A percentile compares a stretch with the other conserved stretches of the same genome.
Conservation (phyloP, 108 stramenopile species). For the Chaetoceros tenuissimus region DNA sequence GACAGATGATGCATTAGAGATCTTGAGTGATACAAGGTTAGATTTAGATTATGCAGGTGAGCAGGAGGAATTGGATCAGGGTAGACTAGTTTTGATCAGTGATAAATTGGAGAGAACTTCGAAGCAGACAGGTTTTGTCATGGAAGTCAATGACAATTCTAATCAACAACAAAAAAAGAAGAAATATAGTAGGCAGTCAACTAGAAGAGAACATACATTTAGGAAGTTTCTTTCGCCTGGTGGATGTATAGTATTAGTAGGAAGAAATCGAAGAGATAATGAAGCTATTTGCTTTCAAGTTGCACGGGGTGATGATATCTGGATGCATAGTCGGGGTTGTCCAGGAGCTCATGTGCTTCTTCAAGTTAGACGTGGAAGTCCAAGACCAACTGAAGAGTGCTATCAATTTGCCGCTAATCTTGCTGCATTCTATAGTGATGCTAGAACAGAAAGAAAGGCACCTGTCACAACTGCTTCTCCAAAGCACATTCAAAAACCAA, state of each 20-base stretch:
- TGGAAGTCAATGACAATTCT: slow-evolving; percentile 4
- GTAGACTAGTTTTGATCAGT: slow-evolving; percentile 40
- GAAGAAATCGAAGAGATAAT: slow-evolving; percentile 78
- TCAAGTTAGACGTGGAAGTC: slow-evolving; percentile 49
- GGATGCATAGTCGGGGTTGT: slow-evolving; percentile 79
- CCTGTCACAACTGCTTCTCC: slow-evolving; percentile 68
- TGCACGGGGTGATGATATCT: slow-evolving; percentile 67
- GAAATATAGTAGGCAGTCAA: slow-evolving; percentile 8
- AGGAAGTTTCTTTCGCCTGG: slow-evolving; percentile 52
- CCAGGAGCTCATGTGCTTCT: slow-evolving; percentile 83
- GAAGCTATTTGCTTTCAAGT: slow-evolving; percentile 67
- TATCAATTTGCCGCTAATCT: slow-evolving; percentile 75
- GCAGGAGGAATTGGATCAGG: slow-evolving; percentile 21
- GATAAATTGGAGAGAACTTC: slow-evolving; percentile 48
- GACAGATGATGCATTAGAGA: slow-evolving; percentile 28
- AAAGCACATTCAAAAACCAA: slow-evolving; percentile 78
- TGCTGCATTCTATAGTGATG: slow-evolving; percentile 78
- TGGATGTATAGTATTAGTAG: slow-evolving; percentile 71
- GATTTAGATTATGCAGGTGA: slow-evolving; percentile 36
- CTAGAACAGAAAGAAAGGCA: slow-evolving; percentile 57
- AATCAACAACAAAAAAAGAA: slow-evolving; percentile 7
- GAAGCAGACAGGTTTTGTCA: slow-evolving; percentile 47
- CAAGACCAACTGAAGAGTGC: slow-evolving; percentile 50
- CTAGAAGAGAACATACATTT: slow-evolving; percentile 34
- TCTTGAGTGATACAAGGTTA: slow-evolving; percentile 33